These are phyloP conservation scores for Globisporangium acanthophoron DNA, from an alignment of 352 stramenopile species.

Conservation along the genomic window DNA sequence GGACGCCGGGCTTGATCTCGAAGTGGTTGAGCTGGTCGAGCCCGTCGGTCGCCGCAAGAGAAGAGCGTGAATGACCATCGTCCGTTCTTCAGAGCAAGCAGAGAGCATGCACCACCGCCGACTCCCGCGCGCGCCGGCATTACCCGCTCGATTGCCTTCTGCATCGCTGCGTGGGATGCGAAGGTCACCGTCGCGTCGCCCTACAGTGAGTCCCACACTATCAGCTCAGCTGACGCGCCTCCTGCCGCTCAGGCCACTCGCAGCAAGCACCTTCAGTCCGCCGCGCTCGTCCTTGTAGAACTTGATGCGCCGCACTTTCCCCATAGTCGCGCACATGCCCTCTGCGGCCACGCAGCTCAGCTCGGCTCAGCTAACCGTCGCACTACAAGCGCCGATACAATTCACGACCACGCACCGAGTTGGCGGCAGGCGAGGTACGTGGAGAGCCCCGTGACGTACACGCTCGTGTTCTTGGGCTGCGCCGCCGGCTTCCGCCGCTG, in stretches of 20 bases:
- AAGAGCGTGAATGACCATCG: slow-evolving; percentile 15
- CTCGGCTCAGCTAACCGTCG: background rate
- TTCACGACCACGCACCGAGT: slow-evolving; percentile 33
- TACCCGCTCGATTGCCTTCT: slow-evolving; percentile 71
- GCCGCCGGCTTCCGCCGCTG: slow-evolving; percentile 9
- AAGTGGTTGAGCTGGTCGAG: slow-evolving; percentile 57
- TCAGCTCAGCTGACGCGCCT: too few relatives aligned
- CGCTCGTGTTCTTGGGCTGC: slow-evolving; percentile 52
- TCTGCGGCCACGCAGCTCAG: slow-evolving; percentile 26
- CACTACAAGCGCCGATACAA: too few relatives aligned
- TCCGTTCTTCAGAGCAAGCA: background rate
- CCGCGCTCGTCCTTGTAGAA: slow-evolving; percentile 82
- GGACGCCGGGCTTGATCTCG: slow-evolving; percentile 80
- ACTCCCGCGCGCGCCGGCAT: background rate
- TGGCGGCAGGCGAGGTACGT: slow-evolving; percentile 83
- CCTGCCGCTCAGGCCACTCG: too few relatives aligned
- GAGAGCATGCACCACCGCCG: background rate
- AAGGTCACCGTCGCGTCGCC: slow-evolving; percentile 86
- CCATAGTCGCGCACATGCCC: slow-evolving; percentile 57
- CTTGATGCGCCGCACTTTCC: slow-evolving; percentile 81
- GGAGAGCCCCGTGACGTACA: slow-evolving; percentile 74
- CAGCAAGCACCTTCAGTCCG: slow-evolving; percentile 49
- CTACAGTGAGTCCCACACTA: slow-evolving; percentile 1
- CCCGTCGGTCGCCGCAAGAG: slow-evolving; percentile 9
- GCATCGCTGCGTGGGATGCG: slow-evolving; percentile 52